Percentiles rank a stretch among this genome's conserved stretches.
phyloP scores from a whole-genome alignment of 163 green algal genomes.

The Smithsoniella earleae region DNA sequence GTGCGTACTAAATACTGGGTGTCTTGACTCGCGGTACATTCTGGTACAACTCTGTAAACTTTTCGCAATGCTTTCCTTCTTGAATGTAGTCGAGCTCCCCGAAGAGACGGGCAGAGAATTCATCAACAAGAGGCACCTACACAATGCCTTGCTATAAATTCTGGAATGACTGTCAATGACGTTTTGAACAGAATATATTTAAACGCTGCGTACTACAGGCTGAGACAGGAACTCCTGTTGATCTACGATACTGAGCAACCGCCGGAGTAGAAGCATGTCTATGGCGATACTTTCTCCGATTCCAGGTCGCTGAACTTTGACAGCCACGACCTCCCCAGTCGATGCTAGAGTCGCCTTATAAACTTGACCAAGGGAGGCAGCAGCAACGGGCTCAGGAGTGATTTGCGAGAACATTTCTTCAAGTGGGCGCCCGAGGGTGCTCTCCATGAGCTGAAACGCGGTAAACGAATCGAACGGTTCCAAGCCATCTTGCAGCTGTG shows the following conservation, averaged over 20 bases:
- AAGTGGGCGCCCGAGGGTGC: constrained; percentile 69
- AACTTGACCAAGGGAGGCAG: constrained; percentile 87
- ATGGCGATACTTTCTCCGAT: constrained; percentile 85
- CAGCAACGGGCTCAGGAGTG: constrained; percentile 74
- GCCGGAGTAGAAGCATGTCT: constrained; percentile 89
- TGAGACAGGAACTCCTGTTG: constrained; percentile 28
- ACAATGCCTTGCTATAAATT: constrained; percentile 39
- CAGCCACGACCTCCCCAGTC: constrained; percentile 75
- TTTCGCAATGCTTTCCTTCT: constrained; percentile 75
- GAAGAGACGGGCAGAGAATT: constrained; percentile 87
- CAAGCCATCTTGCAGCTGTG: constrained; percentile 55
- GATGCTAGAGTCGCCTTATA: constrained; percentile 69
- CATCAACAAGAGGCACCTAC: constrained; percentile 81
- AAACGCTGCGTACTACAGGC: background rate
- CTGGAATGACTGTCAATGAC: no score
- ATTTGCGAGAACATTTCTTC: constrained; percentile 84
- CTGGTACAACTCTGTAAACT: constrained; percentile 71
- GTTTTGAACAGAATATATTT: background rate
- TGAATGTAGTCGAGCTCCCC: constrained; percentile 86
- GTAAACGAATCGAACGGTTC: constrained; percentile 39
- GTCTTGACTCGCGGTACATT: constrained; percentile 64
- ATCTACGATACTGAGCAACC: constrained; percentile 65
- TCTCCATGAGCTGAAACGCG: constrained; percentile 66
- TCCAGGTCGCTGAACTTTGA: constrained; percentile 94
- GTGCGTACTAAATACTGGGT: constrained; percentile 58